Evolutionary conservation across 2,329 filamentous ascomycete genomes (phyloP).

Genomic region (Colletotrichum costaricense): DNA sequence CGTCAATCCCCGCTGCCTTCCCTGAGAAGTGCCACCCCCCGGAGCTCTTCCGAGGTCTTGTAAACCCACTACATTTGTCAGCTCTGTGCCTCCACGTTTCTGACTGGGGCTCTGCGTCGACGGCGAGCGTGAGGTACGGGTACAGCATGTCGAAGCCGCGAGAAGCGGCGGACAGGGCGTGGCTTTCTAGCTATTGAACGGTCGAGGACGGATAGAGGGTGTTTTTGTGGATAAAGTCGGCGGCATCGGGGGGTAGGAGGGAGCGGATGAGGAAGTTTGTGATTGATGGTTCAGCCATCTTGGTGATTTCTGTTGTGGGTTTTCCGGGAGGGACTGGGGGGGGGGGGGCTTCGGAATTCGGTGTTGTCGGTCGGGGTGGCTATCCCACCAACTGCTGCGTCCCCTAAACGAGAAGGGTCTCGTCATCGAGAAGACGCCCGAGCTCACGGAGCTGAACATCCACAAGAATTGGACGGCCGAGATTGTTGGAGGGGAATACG

Average conservation of each 20-base stretch:
- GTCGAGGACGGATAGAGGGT: constrained; percentile 59
- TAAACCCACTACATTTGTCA: too few relatives aligned
- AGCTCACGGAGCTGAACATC: too few relatives aligned
- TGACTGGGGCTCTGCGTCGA: constrained; percentile 47
- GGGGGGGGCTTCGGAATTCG: background rate
- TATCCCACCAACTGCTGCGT: too few relatives aligned
- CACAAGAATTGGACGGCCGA: too few relatives aligned
- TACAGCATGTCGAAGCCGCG: constrained; percentile 45
- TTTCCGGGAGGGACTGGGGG: background rate
- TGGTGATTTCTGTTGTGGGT: background rate
- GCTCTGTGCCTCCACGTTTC: too few relatives aligned
- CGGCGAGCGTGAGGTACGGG: constrained; percentile 55
- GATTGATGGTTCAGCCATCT: constrained; percentile 46
- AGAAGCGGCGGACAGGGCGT: constrained; percentile 44
- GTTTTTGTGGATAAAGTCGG: constrained; percentile 57
- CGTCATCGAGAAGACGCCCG: too few relatives aligned
- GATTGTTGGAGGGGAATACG: too few relatives aligned
- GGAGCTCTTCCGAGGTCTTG: too few relatives aligned
- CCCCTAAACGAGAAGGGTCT: too few relatives aligned
- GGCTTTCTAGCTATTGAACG: constrained; percentile 52
- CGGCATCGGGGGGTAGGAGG: constrained; percentile 57
- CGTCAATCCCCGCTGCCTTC: too few relatives aligned
- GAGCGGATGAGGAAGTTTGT: constrained; percentile 49
- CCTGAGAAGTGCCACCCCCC: too few relatives aligned
- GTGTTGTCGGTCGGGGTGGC: too few relatives aligned